Conservation (phyloP, 2,329 filamentous ascomycete genomes). For the Penicillium frequentans region DNA sequence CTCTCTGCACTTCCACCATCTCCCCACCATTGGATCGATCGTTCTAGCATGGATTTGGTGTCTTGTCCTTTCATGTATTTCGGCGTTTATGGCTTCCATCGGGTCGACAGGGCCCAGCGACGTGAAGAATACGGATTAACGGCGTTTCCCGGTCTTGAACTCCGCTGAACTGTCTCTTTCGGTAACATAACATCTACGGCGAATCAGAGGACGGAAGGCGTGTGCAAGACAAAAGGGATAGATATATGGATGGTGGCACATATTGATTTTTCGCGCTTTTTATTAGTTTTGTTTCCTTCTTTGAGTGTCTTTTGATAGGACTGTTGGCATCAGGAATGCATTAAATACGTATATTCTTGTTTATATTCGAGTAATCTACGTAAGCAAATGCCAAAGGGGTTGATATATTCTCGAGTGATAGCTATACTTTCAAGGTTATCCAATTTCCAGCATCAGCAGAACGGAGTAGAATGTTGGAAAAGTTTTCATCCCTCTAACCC, state of each 20-base stretch:
- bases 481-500: too few relatives aligned
- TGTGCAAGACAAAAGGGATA: conserved; percentile 8
- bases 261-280: neutral
- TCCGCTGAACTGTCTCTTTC: conserved; percentile 4
- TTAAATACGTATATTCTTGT: neutral
- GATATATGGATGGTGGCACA: conserved; percentile 1
- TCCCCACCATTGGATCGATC: neutral
- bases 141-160: conserved; percentile 4
- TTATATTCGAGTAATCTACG: too few relatives aligned
- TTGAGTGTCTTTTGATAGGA: conserved; percentile 1
- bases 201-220: conserved; percentile 1
- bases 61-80: neutral
- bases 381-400: too few relatives aligned
- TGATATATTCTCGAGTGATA: too few relatives aligned
- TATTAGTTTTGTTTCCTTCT: neutral
- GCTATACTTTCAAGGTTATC: too few relatives aligned
- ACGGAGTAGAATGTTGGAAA: too few relatives aligned
- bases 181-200: neutral
- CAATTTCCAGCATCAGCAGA: neutral
- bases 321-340: conserved; percentile 1
- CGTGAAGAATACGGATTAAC: neutral
- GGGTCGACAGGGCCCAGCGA: neutral
- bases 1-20: neutral
- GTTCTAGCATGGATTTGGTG: conserved; percentile 1
- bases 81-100: neutral